Conservation (phyloP, 768 basidiomycete species). For the Coprinellus micaceus region DNA sequence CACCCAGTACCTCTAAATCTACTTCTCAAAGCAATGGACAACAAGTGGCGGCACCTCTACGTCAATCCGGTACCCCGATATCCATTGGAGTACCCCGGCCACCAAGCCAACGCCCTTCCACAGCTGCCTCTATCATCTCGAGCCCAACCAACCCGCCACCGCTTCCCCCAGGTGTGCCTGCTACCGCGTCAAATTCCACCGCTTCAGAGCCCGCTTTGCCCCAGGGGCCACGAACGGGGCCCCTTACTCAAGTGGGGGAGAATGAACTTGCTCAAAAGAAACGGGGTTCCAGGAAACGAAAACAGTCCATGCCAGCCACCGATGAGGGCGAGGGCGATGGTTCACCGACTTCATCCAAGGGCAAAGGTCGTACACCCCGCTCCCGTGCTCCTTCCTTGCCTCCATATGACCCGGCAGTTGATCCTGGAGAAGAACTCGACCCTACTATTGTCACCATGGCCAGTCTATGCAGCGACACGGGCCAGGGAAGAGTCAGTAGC, state of each 20-base stretch:
- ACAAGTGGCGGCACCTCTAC: not conserved
- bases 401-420: conserved; percentile 53
- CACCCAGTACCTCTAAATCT: not conserved
- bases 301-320: conserved; percentile 8
- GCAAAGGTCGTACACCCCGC: conserved; percentile 33
- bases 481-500: conserved; percentile 74
- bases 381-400: conserved; percentile 48
- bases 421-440: conserved; percentile 74
- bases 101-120: not conserved
- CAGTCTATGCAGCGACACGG: conserved; percentile 69
- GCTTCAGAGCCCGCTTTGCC: not conserved
- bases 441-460: conserved; percentile 87
- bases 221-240: not conserved
- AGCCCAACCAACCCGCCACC: not conserved
- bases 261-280: not conserved
- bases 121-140: not conserved
- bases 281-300: conserved; percentile 18
- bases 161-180: not conserved
- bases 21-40: not conserved
- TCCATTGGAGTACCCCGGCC: not conserved
- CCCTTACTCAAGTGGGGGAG: not conserved
- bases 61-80: not conserved
- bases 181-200: conserved; percentile 4
- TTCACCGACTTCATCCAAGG: conserved; percentile 21
- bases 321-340: conserved; percentile 16